Base-by-base conservation (phyloP, 805 yeast genomes). In the Yarrowia sp. region DNA sequence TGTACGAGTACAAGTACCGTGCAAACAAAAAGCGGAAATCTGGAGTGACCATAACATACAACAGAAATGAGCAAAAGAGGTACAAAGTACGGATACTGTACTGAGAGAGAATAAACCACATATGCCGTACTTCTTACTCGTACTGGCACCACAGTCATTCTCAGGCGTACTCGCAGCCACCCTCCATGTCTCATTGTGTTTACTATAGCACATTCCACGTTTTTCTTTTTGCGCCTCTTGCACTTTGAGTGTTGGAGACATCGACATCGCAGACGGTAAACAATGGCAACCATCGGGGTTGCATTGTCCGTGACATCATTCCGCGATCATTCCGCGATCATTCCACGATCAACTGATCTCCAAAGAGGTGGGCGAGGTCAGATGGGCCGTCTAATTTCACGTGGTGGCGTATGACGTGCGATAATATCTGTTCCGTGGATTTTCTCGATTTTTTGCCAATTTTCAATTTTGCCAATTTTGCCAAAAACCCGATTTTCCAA, bases 251-350 rank as follows among this genome's bases (percentile, higher is more conserved):
- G 14, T 20, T 19, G 30, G 49, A 44, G 49, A 44, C 49, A 44
- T 44, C 30, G 52, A 46, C 36, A 47, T 47, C 38, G 53, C 53
- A 47, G 49, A 44, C 49, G 33, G 53, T 47, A 47, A 47, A 47
- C 53, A 47, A 47, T 47, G 53, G 20, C 53, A 47, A 47, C 38
- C 53, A 47, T 47, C 53, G 53, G 38, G 14, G 53, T 33, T 47
- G 53, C 53, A 47, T 47, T 24, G 34, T 5, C n/a, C 34, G 33
- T 44, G 33, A 44, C 49, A 20, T 44, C 53, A 36, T 36, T 36
- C 38, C 38, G 38, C 38, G 36, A 33, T n/a, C n/a, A n/a, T n/a
- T n/a, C n/a, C n/a, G n/a, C n/a, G 30, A 46, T 46, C 52, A 46
- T 46, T 46, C 52, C 52, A 7, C 17, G 52, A 46, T 47, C 53